Conservation (phyloP, 1,139 yeast genomes). For the Dujonia santamariae region DNA sequence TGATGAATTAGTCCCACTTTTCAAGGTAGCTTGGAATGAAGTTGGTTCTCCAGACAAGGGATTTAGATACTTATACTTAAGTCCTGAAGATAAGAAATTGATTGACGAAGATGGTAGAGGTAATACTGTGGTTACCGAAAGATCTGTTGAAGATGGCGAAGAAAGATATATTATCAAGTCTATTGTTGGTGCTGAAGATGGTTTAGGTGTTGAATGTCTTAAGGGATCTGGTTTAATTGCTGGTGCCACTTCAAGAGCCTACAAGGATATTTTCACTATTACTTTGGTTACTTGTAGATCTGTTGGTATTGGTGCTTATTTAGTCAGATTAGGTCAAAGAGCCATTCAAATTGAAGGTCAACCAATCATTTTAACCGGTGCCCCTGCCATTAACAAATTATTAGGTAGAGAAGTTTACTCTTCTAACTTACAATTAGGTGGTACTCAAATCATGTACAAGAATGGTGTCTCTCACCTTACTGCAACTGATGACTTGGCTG, state of each 20-base stretch:
- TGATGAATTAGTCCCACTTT: conserved; percentile 86
- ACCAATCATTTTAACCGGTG: conserved; percentile 97
- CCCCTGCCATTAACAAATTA: conserved; percentile 95
- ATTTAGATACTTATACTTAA: conserved; percentile 81
- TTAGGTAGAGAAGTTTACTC: conserved; percentile 96
- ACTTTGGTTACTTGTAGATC: conserved; percentile 97
- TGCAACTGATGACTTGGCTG: conserved; percentile 93
- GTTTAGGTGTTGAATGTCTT: conserved; percentile 97
- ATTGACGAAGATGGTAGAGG: conserved; percentile 59
- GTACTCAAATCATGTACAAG: conserved; percentile 97
- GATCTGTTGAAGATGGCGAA: conserved; percentile 80
- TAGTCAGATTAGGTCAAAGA: conserved; percentile 97
- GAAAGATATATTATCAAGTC: conserved; percentile 77
- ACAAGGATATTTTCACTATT: conserved; percentile 93
- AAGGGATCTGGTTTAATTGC: conserved; percentile 98
- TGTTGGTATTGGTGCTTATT: conserved; percentile 98
- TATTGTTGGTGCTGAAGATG: conserved; percentile 91
- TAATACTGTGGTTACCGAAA: conserved; percentile 70
- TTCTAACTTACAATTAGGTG: conserved; percentile 95
- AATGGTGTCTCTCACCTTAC: conserved; percentile 98
- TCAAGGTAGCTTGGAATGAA: conserved; percentile 91
- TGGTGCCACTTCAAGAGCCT: conserved; percentile 96
- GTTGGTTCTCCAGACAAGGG: conserved; percentile 76
- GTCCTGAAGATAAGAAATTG: conserved; percentile 60
- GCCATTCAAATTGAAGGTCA: conserved; percentile 98